Conservation (phyloP, 2,329 filamentous ascomycete species). For the Botrytis galanthina region DNA sequence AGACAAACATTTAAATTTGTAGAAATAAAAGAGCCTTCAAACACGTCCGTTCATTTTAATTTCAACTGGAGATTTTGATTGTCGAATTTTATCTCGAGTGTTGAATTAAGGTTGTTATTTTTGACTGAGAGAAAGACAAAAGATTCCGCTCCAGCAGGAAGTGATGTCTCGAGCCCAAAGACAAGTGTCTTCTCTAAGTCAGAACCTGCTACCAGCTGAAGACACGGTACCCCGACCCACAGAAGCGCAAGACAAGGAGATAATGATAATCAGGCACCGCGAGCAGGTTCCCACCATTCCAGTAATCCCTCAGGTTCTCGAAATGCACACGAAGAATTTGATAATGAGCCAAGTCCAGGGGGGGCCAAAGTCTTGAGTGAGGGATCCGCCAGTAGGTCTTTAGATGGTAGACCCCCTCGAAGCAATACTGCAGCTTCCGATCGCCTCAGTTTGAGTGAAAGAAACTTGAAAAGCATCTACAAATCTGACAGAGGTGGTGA, state of each 20-base stretch:
- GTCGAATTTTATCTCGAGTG: neutral
- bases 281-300: neutral
- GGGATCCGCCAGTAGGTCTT: neutral
- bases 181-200: neutral
- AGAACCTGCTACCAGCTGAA: neutral
- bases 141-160: neutral
- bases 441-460: neutral
- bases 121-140: neutral
- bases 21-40: neutral
- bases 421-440: neutral
- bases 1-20: neutral
- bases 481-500: neutral
- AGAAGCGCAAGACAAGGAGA: neutral
- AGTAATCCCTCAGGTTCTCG: neutral
- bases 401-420: neutral
- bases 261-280: neutral
- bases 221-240: neutral
- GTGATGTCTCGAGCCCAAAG: neutral
- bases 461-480: neutral
- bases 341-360: neutral
- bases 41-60: neutral
- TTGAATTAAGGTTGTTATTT: neutral
- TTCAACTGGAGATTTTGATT: neutral
- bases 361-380: neutral
- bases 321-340: neutral